A percentile compares a stretch with the other conserved stretches of the same genome.
phyloP scores from a whole-genome alignment of 129 eudicot genomes.

The Centrapalus pauciflorus region DNA sequence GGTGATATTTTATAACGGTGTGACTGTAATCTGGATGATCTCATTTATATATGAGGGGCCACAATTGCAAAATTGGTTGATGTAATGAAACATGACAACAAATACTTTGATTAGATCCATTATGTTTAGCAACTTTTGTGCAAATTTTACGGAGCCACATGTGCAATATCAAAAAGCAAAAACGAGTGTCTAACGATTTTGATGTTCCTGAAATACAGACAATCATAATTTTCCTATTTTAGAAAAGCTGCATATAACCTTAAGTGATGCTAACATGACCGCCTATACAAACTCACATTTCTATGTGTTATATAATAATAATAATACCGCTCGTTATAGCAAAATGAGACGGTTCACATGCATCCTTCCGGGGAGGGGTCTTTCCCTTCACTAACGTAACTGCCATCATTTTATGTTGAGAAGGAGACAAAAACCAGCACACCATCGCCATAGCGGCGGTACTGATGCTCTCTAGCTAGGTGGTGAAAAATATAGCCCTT shows the following conservation, averaged over 20 bases:
- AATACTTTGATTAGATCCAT: slow-evolving; percentile 25
- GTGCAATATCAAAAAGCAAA: slow-evolving; percentile 20
- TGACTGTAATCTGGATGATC: neutral
- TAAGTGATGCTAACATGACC: neutral
- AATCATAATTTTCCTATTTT: slow-evolving; percentile 24
- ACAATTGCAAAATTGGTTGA: slow-evolving; percentile 26
- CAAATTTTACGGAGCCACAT: slow-evolving; percentile 35
- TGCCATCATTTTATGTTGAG: slow-evolving; percentile 22
- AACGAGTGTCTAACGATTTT: slow-evolving; percentile 13
- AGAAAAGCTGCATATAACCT: slow-evolving; percentile 14
- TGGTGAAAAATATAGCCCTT: slow-evolving; percentile 8
- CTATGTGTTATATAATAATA: neutral
- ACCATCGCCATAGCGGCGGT: slow-evolving; percentile 66
- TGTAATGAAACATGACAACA: slow-evolving; percentile 18
- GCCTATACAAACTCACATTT: too few relatives aligned
- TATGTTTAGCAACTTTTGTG: slow-evolving; percentile 31
- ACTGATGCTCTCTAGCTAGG: slow-evolving; percentile 14
- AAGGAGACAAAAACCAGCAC: slow-evolving; percentile 8
- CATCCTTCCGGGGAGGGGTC: neutral
- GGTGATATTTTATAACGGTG: slow-evolving; percentile 17
- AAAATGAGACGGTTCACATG: neutral
- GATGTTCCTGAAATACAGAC: slow-evolving; percentile 30
- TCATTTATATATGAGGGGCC: slow-evolving; percentile 28
- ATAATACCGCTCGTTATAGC: neutral
- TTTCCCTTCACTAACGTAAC: neutral